Conservation (phyloP, 345 rosid species). For the Pistacia vera region DNA sequence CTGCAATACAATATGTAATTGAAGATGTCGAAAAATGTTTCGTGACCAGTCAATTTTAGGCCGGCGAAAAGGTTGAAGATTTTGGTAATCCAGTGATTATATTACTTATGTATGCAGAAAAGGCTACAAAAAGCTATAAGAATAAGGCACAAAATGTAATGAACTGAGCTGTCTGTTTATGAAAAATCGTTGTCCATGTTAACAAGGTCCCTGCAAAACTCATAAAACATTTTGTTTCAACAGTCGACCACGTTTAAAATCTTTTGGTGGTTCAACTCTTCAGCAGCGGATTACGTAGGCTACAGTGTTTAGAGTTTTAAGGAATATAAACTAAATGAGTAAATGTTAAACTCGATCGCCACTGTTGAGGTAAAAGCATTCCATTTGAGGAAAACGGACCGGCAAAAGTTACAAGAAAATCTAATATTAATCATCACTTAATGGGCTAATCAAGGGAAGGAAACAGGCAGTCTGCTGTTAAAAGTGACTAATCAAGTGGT, state of each 20-base stretch:
- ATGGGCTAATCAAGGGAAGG: background rate
- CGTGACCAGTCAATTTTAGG: too few relatives aligned
- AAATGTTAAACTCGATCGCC: background rate
- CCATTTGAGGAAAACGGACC: constrained; percentile 13
- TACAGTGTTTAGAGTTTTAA: too few relatives aligned
- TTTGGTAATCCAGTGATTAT: background rate
- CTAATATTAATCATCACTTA: constrained; percentile 4
- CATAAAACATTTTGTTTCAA: background rate
- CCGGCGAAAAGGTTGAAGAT: background rate
- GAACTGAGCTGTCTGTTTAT: background rate
- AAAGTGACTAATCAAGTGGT: background rate
- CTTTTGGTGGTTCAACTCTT: constrained; percentile 3
- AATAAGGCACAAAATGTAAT: background rate
- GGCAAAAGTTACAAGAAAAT: background rate
- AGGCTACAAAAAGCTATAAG: background rate
- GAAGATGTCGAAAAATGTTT: too few relatives aligned
- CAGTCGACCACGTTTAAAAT: background rate
- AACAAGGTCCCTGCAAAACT: background rate
- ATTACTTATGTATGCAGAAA: background rate
- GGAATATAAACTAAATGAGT: too few relatives aligned
- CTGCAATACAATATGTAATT: too few relatives aligned
- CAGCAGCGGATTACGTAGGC: background rate
- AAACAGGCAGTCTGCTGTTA: background rate
- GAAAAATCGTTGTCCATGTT: background rate
- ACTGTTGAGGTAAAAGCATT: constrained; percentile 4